Evolutionary conservation across 768 basidiomycete genomes (phyloP).

Genomic region (Tricholoma flavovirens): DNA sequence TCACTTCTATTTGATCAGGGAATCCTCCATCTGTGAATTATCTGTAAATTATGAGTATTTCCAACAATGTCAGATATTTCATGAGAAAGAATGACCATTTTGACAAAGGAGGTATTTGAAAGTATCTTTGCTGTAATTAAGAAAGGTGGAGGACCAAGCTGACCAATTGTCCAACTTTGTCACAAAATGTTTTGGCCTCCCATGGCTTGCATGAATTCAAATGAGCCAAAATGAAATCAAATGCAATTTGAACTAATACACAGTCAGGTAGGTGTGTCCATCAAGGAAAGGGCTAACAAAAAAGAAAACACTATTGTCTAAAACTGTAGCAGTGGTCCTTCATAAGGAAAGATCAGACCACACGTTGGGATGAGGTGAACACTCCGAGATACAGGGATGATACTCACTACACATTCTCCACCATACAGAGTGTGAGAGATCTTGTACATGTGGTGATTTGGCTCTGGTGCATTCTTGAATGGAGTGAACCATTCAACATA

Average conservation of each 20-base stretch:
- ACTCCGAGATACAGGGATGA: slow-evolving; percentile 24
- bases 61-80: not conserved
- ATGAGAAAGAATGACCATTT: not conserved
- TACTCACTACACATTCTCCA: slow-evolving; percentile 12
- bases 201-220: too few relatives aligned
- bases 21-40: not conserved
- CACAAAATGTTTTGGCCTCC: too few relatives aligned
- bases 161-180: too few relatives aligned
- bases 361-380: slow-evolving; percentile 25
- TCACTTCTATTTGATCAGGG: too few relatives aligned
- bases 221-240: not conserved
- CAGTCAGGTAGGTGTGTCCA: slow-evolving; percentile 11
- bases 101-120: not conserved
- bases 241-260: not conserved
- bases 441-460: slow-evolving; percentile 16
- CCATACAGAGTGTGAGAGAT: slow-evolving; percentile 3
- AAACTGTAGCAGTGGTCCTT: slow-evolving; percentile 17
- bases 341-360: slow-evolving; percentile 11
- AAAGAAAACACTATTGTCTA: slow-evolving; percentile 9
- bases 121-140: too few relatives aligned
- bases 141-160: too few relatives aligned
- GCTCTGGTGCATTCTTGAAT: slow-evolving; percentile 4
- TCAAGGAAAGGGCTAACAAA: slow-evolving; percentile 14
- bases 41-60: not conserved
- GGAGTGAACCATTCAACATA: not conserved